phyloP scores from a whole-genome alignment of 148 eudicot genomes.

The Dysphania ambrosioides region DNA sequence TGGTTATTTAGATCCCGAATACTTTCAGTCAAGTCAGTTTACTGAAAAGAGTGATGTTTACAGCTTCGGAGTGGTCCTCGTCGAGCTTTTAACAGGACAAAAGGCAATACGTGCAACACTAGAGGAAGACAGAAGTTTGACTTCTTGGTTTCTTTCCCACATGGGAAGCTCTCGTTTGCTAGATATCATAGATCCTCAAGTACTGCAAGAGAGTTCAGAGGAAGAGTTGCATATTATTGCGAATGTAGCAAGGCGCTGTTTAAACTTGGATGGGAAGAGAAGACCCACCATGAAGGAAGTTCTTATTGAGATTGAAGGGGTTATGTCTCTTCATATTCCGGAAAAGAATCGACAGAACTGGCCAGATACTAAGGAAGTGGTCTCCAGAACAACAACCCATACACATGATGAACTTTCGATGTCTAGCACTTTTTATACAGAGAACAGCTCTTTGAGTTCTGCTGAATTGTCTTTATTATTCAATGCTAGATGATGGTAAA shows the following conservation, averaged over 20 bases:
- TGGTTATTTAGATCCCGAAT: slow-evolving; percentile 35
- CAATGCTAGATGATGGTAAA: slow-evolving; percentile 12
- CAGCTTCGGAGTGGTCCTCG: slow-evolving; percentile 34
- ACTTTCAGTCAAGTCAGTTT: slow-evolving; percentile 26
- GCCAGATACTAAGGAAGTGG: background rate
- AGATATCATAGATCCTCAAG: slow-evolving; percentile 14
- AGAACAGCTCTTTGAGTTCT: slow-evolving; percentile 10
- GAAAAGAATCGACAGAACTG: background rate
- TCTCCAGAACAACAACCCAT: background rate
- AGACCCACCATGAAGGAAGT: slow-evolving; percentile 36
- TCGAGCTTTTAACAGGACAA: slow-evolving; percentile 31
- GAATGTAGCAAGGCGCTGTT: slow-evolving; percentile 24
- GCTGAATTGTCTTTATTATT: slow-evolving; percentile 19
- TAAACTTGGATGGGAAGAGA: slow-evolving; percentile 25
- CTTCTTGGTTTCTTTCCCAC: slow-evolving; percentile 17
- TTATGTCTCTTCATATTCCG: background rate
- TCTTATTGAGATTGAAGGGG: background rate
- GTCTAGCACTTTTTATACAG: slow-evolving; percentile 13
- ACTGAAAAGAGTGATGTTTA: slow-evolving; percentile 32
- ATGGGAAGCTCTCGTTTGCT: background rate
- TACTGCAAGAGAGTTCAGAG: slow-evolving; percentile 18
- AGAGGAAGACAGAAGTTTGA: slow-evolving; percentile 26
- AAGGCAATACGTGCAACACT: slow-evolving; percentile 16
- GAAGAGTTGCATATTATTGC: slow-evolving; percentile 19
- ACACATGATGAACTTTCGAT: background rate